Conservation (phyloP, 352 stramenopile species). For the Globisporangium nunn region DNA sequence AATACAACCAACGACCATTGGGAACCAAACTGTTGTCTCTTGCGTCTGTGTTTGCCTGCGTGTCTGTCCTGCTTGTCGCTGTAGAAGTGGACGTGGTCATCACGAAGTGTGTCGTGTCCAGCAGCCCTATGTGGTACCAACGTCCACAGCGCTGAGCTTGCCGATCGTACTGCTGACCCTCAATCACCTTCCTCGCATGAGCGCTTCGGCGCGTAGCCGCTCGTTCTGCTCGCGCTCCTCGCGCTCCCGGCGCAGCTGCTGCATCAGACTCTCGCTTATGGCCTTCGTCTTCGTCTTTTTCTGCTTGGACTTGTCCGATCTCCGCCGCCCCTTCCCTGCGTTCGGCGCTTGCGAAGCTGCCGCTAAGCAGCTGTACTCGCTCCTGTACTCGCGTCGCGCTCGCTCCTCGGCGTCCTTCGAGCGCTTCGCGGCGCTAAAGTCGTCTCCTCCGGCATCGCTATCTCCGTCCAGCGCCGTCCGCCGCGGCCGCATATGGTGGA, state of each 20-base stretch:
- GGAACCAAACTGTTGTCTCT: constrained; percentile 15
- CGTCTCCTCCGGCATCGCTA: not conserved
- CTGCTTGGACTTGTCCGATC: not conserved
- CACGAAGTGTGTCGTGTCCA: no score
- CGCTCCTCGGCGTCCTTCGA: constrained; percentile 8
- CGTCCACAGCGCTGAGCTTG: no score
- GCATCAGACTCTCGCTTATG: constrained; percentile 10
- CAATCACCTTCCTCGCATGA: constrained; percentile 18
- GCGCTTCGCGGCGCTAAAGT: not conserved
- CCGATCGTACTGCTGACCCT: no score
- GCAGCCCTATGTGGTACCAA: no score
- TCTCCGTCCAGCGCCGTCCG: constrained; percentile 9
- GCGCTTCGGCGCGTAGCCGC: constrained; percentile 17
- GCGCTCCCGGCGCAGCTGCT: constrained; percentile 37
- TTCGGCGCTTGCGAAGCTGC: constrained; percentile 1
- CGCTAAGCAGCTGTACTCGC: constrained; percentile 8
- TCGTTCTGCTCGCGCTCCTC: constrained; percentile 27
- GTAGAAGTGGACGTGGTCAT: no score
- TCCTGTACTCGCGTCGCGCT: constrained; percentile 11
- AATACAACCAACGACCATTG: constrained; percentile 15
- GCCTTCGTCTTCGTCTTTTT: constrained; percentile 5
- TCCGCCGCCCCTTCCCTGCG: constrained; percentile 2
- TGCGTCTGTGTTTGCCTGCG: not conserved
- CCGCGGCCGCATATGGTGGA: constrained; percentile 32
- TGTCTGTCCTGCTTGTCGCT: not conserved